These are phyloP conservation scores for Phycomyces blakesleeanus DNA, from an alignment of 192 early-diverging fungal genomes.

Conservation along the genomic window DNA sequence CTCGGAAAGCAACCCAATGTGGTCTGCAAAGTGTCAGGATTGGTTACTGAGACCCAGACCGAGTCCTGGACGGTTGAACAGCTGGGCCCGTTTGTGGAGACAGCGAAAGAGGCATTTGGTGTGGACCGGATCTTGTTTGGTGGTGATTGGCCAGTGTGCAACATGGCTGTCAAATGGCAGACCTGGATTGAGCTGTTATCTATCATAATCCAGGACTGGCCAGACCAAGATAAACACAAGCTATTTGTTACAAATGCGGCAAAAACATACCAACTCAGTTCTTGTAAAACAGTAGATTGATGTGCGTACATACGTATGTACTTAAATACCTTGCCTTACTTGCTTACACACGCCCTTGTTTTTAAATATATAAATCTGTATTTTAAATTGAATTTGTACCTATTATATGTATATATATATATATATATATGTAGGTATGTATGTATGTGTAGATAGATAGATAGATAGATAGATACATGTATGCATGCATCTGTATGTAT, in stretches of 20 bases:
- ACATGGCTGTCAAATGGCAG: constrained; percentile 17
- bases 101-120: constrained; percentile 23
- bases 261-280: constrained; percentile 7
- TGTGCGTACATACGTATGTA: neutral
- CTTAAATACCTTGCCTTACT: neutral
- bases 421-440: too few relatives aligned
- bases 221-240: constrained; percentile 22
- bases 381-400: neutral
- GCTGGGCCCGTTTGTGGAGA: constrained; percentile 25
- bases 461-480: too few relatives aligned
- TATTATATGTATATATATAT: neutral
- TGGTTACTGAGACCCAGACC: constrained; percentile 20
- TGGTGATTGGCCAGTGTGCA: constrained; percentile 32
- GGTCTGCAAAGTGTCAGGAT: constrained; percentile 29
- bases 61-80: constrained; percentile 2
- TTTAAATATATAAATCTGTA: neutral
- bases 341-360: neutral
- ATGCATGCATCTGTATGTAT: too few relatives aligned
- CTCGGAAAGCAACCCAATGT: constrained; percentile 26
- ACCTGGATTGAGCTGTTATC: constrained; percentile 24
- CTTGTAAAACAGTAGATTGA: neutral
- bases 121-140: constrained; percentile 31
- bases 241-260: constrained; percentile 28
- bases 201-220: constrained; percentile 17
- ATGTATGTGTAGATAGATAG: too few relatives aligned